Evolutionary conservation across 2,329 filamentous ascomycete species (phyloP).

Genomic region (Elsinoe perseae): DNA sequence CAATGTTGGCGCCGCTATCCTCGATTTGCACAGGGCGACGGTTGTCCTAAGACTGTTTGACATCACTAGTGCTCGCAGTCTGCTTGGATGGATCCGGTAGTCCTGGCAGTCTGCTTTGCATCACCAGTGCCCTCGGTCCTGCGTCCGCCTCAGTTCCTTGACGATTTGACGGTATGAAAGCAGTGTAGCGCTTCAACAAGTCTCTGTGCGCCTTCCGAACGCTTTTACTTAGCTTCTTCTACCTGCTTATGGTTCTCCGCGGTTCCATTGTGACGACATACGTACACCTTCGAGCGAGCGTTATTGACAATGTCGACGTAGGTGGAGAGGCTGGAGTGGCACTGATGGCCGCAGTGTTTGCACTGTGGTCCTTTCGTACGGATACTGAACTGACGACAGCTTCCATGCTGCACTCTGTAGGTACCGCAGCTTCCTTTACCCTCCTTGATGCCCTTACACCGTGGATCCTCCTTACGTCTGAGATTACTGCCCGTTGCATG

Average conservation of each 20-base stretch:
- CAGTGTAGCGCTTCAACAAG: not conserved
- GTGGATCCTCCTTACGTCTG: not conserved
- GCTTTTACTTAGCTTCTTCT: not conserved
- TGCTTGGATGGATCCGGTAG: too few species aligned
- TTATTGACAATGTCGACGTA: not conserved
- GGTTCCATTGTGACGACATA: not conserved
- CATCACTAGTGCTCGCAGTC: too few species aligned
- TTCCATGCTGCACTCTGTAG: not conserved
- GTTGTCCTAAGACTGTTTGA: too few species aligned
- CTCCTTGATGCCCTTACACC: not conserved
- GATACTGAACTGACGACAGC: not conserved
- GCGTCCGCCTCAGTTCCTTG: too few species aligned
- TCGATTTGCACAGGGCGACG: too few species aligned
- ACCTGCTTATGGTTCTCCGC: not conserved
- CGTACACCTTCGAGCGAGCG: not conserved
- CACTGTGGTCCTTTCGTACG: not conserved
- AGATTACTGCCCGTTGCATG: not conserved
- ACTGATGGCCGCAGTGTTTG: not conserved
- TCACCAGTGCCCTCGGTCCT: not conserved
- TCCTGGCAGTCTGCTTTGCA: too few species aligned
- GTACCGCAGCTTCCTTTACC: not conserved
- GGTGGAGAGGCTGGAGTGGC: too few species aligned
- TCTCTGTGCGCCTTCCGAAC: not conserved
- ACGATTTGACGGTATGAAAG: not conserved
- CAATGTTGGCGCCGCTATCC: too few species aligned